Conservation (phyloP, 805 yeast genomes). For the Starmerella riodocensis region DNA sequence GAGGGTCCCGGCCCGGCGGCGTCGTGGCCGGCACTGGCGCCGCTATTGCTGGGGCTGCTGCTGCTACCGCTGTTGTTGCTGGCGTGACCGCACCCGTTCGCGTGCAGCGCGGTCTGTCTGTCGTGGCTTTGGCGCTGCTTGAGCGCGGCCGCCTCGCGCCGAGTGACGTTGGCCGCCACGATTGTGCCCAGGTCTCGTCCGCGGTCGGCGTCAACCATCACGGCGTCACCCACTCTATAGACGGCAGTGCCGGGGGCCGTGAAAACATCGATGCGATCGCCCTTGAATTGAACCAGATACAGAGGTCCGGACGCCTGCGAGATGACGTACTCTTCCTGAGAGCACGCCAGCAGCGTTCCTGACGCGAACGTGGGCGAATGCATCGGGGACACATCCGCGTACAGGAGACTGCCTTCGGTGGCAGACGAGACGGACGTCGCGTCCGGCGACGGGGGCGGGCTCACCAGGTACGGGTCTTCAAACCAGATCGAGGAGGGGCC, state of each 20-base stretch:
- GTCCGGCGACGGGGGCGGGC: slow-evolving; percentile 14
- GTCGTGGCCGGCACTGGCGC: slow-evolving; percentile 1
- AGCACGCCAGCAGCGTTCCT: background rate
- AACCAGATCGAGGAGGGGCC: slow-evolving; percentile 2
- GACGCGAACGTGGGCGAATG: slow-evolving; percentile 10
- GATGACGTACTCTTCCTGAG: slow-evolving; percentile 9
- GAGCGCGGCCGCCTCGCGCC: slow-evolving; percentile 55
- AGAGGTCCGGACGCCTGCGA: slow-evolving; percentile 28
- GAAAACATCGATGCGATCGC: slow-evolving; percentile 68
- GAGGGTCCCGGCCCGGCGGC: slow-evolving; percentile 30
- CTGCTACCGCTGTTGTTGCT: slow-evolving; percentile 2
- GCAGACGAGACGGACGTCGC: too few species aligned
- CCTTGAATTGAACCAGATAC: slow-evolving; percentile 61
- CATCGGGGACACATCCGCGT: slow-evolving; percentile 4
- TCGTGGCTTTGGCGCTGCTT: slow-evolving; percentile 56
- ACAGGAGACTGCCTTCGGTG: background rate
- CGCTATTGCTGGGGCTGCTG: background rate
- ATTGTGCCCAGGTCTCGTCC: slow-evolving; percentile 67
- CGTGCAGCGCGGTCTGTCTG: slow-evolving; percentile 38
- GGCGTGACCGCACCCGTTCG: slow-evolving; percentile 25
- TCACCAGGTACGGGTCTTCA: slow-evolving; percentile 11
- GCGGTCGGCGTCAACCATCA: slow-evolving; percentile 73
- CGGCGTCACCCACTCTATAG: slow-evolving; percentile 44
- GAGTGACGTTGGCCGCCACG: slow-evolving; percentile 41
- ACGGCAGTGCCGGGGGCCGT: slow-evolving; percentile 37